Evolutionary conservation across 305 asterid genomes (phyloP), one percentile per base, ranked within the genome.

Genomic region (Fraxinus latifolia): DNA sequence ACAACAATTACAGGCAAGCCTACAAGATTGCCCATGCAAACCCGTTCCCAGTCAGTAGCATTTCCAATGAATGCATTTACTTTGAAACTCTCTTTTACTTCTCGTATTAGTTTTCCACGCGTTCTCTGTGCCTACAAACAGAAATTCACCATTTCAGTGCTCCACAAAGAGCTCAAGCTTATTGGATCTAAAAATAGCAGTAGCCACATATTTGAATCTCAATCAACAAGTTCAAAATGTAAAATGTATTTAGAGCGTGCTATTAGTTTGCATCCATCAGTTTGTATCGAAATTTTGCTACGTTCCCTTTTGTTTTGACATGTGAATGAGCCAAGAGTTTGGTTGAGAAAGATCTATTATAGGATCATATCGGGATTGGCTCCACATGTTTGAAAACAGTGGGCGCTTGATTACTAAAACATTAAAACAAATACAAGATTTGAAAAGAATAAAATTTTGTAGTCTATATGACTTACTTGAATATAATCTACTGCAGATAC

Each of bases 1-100:
- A 95, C 81, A 23, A 95, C 91, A 42, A 95, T 84, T n/a, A 93
- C 93, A 1, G 99, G 98, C 85, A 94, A 91, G 53, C 99, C 99
- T 15, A 93, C 97, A 33, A 94, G 98, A 89, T 95, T 94, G 27
- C 97, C 96, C 19, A 94, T 88, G 42, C 96, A 90, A 14, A 95
- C 95, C 53, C 72, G 87, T 82, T 95, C 99, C 98, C 98, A 94
- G 77, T 94, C 97, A 0, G 97, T 93, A 27, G 88, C 93, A 76
- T 91, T 94, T 81, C 98, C 98, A 58, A 94, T 86, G 80, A 95
- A 93, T 29, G 97, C 97, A 60, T 94, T 93, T 1, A 94, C 97
- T 55, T 81, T 90, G 89, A 94, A 92, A 77, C 29, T 85, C 23
- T 89, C 94, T 55, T 88, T 87, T 36, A 94, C 95, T 88, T 95